These are phyloP conservation scores for Macrophomina phaseolina DNA, from an alignment of 2,329 filamentous ascomycete genomes.

Conservation along the genomic window DNA sequence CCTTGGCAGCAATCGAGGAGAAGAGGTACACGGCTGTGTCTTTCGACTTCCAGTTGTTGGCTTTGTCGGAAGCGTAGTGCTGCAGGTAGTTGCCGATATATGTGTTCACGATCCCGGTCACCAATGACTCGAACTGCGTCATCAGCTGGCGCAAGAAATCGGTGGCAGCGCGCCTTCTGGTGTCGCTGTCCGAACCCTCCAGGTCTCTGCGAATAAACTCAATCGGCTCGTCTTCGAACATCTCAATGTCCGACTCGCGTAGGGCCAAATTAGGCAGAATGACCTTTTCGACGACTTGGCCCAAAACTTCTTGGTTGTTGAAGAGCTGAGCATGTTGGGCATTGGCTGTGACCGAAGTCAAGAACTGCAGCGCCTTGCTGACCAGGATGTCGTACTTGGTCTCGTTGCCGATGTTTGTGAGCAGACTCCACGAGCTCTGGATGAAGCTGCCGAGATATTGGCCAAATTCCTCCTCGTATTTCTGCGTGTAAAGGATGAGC, in stretches of 20 bases:
- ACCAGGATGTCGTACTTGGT: constrained; percentile 94
- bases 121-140: constrained; percentile 82
- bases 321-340: constrained; percentile 81
- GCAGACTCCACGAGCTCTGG: constrained; percentile 85
- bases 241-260: constrained; percentile 89
- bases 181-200: constrained; percentile 95
- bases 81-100: constrained; percentile 86
- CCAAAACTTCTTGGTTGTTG: constrained; percentile 78
- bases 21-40: constrained; percentile 98
- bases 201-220: constrained; percentile 96
- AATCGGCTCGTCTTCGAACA: constrained; percentile 98
- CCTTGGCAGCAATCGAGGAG: constrained; percentile 91
- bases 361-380: constrained; percentile 91
- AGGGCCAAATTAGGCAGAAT: constrained; percentile 91
- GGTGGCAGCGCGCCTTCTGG: constrained; percentile 86
- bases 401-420: constrained; percentile 84
- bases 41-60: constrained; percentile 90
- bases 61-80: constrained; percentile 71
- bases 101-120: constrained; percentile 83
- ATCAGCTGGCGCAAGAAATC: constrained; percentile 91
- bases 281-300: constrained; percentile 93
- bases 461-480: constrained; percentile 94
- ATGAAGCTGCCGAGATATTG: constrained; percentile 82
- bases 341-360: constrained; percentile 85
- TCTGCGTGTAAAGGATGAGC: constrained; percentile 87